Base-by-base conservation (phyloP, 208 protist species). In the Borovskyia barvae region DNA sequence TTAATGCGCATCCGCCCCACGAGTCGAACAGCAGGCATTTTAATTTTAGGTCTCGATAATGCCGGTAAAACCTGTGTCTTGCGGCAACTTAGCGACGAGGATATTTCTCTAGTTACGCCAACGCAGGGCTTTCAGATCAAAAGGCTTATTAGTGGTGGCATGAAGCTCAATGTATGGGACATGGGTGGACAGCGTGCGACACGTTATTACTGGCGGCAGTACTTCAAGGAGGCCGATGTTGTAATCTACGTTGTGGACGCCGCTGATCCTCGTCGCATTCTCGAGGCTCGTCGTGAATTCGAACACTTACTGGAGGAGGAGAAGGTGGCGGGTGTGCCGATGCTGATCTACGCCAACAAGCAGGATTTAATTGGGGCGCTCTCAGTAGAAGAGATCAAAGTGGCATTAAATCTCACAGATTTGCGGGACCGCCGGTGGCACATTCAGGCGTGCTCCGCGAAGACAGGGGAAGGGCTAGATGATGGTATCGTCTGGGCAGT, bases 81-180 rank as follows among this genome's bases (percentile, higher is more conserved):
- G 32, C 94, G 95, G 43, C 79, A 88, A 63, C 75, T 99, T 5
- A 81, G 74, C 39, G 85, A 97, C 39, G 96, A 98, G 55, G 94
- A 99, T 49, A 87, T 95, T 19, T 82, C 77, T 8, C 69, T 92
- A 46, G 92, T 97, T 14, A 97, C 86, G 48, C 95, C 97, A 26
- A 99, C 98, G 15, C 94, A 98, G 51, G 98, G 98, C 11, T 99
- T 99, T 66, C 97, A 97, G 53, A 97, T 99, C 41, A 98, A 99
- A 78, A 95, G 88, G 17, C 71, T 99, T 5, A 29, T 72, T 17
- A 70, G 77, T 5, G 75, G 90, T 9, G 81, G 86, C 5, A 84
- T 98, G 41, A 98, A 98, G 64, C 75, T 99, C 29, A 98, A 98
- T 68, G 91, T 99, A 25, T 99, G 96, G 94, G 97, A 99, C 76